Evolutionary conservation across 2,329 filamentous ascomycete species (phyloP), one percentile per base, ranked within the genome.

Genomic region (Aphanocladium album): DNA sequence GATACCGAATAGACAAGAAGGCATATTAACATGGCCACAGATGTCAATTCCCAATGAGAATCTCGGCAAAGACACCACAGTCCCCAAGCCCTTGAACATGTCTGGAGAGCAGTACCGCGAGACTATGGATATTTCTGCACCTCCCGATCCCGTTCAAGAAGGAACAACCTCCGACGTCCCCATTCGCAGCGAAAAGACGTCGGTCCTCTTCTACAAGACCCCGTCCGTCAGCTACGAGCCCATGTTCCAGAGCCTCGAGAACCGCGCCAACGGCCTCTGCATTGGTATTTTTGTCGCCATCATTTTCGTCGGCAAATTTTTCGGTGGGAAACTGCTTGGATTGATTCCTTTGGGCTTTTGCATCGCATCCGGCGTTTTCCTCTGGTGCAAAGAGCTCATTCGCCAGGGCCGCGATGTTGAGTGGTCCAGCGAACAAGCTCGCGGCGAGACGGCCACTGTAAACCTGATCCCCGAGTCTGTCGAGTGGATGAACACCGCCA

Each of bases 141-240:
- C 93, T 2, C 93, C 93, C 1, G 93, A 96, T 66, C 93, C 93
- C 0, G 80, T 96, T 21, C 87, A 88, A 17, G 83, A 88, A 61
- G 91, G 91, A 25, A 86, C 88, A 37, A 98, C 93, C 0, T 93
- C 91, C 27, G 95, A 98, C 74, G 92, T 98, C 1, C 95, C 95
- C 3, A 96, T 98, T 62, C 90, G 93, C 70, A 93, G 93, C 68
- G 93, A 98, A 72, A 97, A 95, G 82, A 98, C 95, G 3, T 97
- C 96, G 64, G 88, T 98, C 19, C 82, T 97, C 33, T 98, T 98
- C 74, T 93, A 97, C 73, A 93, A 95, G 17, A 98, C 93, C 0
- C 93, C 93, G 0, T 89, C 89, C 0, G 84, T 96, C 66, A 91
- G 88, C 77, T 96, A 91, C 70, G 91, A 96, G 73, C 91, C 93